Percentiles rank a stretch among this genome's conserved stretches.
These are phyloP conservation scores for Vitis hybrid DNA, from an alignment of 177 flowering plant species.

Conservation along the genomic window DNA sequence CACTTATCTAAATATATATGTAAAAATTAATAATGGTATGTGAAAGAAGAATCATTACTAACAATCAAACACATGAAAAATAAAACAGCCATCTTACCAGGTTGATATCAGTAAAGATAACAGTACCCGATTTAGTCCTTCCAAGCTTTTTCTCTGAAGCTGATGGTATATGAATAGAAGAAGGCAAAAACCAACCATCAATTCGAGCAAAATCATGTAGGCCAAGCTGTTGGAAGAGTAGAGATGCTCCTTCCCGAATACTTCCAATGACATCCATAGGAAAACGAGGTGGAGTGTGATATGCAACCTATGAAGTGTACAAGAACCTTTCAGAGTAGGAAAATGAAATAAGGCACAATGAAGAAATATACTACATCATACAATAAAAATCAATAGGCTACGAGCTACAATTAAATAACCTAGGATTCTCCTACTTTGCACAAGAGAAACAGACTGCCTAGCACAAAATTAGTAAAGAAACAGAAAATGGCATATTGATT, in stretches of 20 bases:
- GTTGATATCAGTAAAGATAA: constrained; percentile 84
- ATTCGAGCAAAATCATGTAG: constrained; percentile 89
- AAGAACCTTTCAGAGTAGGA: constrained; percentile 5
- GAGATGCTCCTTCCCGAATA: constrained; percentile 72
- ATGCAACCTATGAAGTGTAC: constrained; percentile 27
- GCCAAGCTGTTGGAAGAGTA: constrained; percentile 67
- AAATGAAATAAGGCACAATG: neutral
- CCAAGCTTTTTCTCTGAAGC: constrained; percentile 46
- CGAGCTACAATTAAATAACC: too few species aligned
- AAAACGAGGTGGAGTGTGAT: constrained; percentile 95
- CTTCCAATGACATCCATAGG: constrained; percentile 59
- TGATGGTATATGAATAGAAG: constrained; percentile 26
- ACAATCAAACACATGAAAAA: constrained; percentile 2
- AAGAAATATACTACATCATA: neutral
- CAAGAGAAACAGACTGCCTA: too few species aligned
- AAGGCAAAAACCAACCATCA: constrained; percentile 93
- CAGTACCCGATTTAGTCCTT: constrained; percentile 51
- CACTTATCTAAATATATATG: constrained; percentile 64
- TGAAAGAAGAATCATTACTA: constrained; percentile 3
- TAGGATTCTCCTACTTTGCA: too few species aligned
- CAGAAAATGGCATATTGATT: too few species aligned
- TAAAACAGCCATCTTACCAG: constrained; percentile 45
- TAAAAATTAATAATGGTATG: constrained; percentile 3
- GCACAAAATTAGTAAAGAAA: neutral
- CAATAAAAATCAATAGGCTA: too few species aligned